Conservation (phyloP, 2,329 filamentous ascomycete species). For the Aspergillus costaricaensis region DNA sequence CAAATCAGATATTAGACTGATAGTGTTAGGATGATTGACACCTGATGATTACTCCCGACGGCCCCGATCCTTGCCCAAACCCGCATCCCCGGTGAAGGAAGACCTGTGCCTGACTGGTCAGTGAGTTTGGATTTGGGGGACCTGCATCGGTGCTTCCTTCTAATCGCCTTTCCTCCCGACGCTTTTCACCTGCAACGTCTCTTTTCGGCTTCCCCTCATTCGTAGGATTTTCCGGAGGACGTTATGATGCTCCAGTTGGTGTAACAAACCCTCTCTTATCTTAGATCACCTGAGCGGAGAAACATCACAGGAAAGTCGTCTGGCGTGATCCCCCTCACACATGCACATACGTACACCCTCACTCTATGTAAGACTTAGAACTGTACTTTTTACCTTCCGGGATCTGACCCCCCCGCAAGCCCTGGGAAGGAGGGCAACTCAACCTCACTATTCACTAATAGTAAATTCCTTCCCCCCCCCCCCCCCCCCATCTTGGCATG, state of each 20-base stretch:
- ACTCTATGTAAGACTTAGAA: neutral
- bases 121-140: neutral
- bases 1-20: constrained; percentile 8
- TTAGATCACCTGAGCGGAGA: neutral
- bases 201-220: neutral
- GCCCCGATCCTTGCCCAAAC: constrained; percentile 28
- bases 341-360: neutral
- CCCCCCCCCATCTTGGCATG: neutral
- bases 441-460: neutral
- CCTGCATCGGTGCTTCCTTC: neutral
- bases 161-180: neutral
- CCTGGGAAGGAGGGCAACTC: neutral
- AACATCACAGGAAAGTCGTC: neutral
- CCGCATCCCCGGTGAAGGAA: constrained; percentile 28
- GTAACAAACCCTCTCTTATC: neutral
- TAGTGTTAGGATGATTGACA: neutral
- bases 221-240: constrained; percentile 7
- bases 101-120: constrained; percentile 11
- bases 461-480: neutral
- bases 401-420: constrained; percentile 8
- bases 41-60: neutral
- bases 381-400: neutral
- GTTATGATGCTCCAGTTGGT: neutral
- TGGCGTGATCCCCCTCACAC: neutral
- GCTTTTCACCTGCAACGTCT: neutral